Evolutionary conservation across 805 yeast genomes (phyloP), one percentile per base, ranked within the genome.

Genomic region (Yamadazyma nakazawae): DNA sequence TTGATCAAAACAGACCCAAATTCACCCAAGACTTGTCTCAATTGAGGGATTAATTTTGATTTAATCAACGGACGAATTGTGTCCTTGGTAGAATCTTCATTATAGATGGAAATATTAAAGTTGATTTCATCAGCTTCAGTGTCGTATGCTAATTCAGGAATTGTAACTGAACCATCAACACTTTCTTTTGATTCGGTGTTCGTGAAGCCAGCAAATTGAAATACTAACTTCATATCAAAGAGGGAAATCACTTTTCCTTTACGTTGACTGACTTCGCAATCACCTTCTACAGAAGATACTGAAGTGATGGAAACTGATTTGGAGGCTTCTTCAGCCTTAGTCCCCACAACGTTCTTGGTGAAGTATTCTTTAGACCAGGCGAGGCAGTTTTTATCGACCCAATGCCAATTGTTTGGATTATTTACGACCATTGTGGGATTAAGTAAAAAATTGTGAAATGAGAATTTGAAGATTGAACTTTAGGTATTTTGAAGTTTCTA

Each of bases 401-500:
- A 94, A 76, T 94, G 99, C 99, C 99, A 92, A 72, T 92, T 92
- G 68, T 94, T 94, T 34, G 98, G 98, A 76, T 92, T 94, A 69
- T 89, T 85, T 28, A 94, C 91, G 35, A 88, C 97, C 97, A 92
- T 92, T 38, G 31, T 14, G 16, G 3, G 24, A 19, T 37, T 10
- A 26, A 36, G 26, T 17, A 26, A 19, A 36, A 36, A 38, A 43
- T 17, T 16, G 6, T n/a, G 19, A 39, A 28, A 25, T 26, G 28
- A 28, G 32, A 28, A 28, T 28, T 28, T 13, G n/a, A 11, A 13
- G 32, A 5, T 28, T 13, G 32, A 28, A 28, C 9, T 28, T 28
- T 5, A 28, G 9, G n/a, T 13, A 9, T 28, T 28, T 28, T 28
- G 32, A 28, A 28, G n/a, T 28, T 28, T 28, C 32, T 28, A 28